Percentiles rank a stretch among this genome's conserved stretches.
These are phyloP conservation scores for Mucor racemosus DNA, from an alignment of 371 early-diverging fungal species.

Conservation along the genomic window DNA sequence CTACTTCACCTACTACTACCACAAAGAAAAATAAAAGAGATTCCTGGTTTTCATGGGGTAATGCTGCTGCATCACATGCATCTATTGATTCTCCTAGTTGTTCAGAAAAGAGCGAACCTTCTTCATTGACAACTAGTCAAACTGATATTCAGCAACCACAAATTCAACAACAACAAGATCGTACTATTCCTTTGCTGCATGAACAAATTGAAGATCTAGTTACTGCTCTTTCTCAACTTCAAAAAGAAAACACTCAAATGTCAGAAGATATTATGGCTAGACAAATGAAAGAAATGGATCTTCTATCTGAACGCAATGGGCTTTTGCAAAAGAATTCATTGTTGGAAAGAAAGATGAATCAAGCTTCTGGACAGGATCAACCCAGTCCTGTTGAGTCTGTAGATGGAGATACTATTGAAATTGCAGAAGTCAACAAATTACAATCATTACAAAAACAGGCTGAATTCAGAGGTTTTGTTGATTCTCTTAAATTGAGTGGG, in stretches of 20 bases:
- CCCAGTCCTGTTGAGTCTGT: slow-evolving; percentile 27
- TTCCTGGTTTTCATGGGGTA: slow-evolving; percentile 39
- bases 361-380: slow-evolving; percentile 8
- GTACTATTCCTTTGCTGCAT: slow-evolving; percentile 40
- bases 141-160: neutral
- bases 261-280: slow-evolving; percentile 52
- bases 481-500: slow-evolving; percentile 40
- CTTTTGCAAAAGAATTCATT: slow-evolving; percentile 27
- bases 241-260: slow-evolving; percentile 56
- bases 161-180: slow-evolving; percentile 18
- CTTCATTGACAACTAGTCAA: slow-evolving; percentile 6
- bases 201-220: slow-evolving; percentile 68
- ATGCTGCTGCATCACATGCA: slow-evolving; percentile 3
- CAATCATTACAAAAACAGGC: slow-evolving; percentile 33
- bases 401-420: slow-evolving; percentile 15
- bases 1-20: slow-evolving; percentile 6
- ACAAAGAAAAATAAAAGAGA: slow-evolving; percentile 27
- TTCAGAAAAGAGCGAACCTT: slow-evolving; percentile 3
- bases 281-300: slow-evolving; percentile 61
- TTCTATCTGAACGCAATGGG: slow-evolving; percentile 27
- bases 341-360: slow-evolving; percentile 22
- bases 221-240: slow-evolving; percentile 56
- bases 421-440: slow-evolving; percentile 11
- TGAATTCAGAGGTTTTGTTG: slow-evolving; percentile 42
- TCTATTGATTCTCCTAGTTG: neutral